These are phyloP conservation scores for Hypoxylon intermedium DNA, from an alignment of 495 filamentous ascomycete species.

Conservation along the genomic window DNA sequence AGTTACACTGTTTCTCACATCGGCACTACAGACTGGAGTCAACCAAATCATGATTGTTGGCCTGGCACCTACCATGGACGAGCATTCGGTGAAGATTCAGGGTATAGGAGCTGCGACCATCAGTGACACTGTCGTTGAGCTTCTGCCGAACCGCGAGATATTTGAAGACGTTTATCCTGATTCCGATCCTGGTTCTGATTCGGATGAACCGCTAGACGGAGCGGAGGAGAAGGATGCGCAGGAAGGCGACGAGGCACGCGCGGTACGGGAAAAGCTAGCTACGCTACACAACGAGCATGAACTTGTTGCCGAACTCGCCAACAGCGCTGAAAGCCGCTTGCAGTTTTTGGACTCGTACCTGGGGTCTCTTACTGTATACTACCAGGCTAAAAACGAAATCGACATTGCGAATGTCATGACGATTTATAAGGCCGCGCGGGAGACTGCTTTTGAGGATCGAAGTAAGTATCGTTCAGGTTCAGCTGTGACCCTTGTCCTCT, in stretches of 20 bases:
- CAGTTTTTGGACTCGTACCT: slow-evolving; percentile 53
- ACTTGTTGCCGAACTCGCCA: slow-evolving; percentile 42
- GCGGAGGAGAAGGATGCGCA: neutral
- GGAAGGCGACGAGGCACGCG: neutral
- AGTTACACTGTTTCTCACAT: neutral
- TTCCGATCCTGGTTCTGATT: slow-evolving; percentile 43
- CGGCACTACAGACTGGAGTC: slow-evolving; percentile 56
- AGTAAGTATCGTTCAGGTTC: neutral
- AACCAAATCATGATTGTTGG: slow-evolving; percentile 72
- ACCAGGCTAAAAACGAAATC: neutral
- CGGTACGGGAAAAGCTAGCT: neutral
- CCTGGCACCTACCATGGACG: slow-evolving; percentile 67
- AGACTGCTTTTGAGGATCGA: slow-evolving; percentile 5
- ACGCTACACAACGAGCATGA: slow-evolving; percentile 31
- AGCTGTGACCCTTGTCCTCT: too few relatives aligned
- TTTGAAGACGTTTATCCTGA: slow-evolving; percentile 64
- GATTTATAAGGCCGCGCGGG: slow-evolving; percentile 22
- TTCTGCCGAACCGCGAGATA: slow-evolving; percentile 64
- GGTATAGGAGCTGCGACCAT: slow-evolving; percentile 68
- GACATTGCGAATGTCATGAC: neutral
- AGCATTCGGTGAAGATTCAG: slow-evolving; percentile 74
- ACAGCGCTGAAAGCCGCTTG: slow-evolving; percentile 49
- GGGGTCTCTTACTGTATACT: neutral
- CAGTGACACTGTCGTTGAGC: slow-evolving; percentile 69
- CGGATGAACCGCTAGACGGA: neutral